These are phyloP conservation scores for Colletotrichum sidae DNA, from an alignment of 2,329 filamentous ascomycete genomes.

Conservation along the genomic window DNA sequence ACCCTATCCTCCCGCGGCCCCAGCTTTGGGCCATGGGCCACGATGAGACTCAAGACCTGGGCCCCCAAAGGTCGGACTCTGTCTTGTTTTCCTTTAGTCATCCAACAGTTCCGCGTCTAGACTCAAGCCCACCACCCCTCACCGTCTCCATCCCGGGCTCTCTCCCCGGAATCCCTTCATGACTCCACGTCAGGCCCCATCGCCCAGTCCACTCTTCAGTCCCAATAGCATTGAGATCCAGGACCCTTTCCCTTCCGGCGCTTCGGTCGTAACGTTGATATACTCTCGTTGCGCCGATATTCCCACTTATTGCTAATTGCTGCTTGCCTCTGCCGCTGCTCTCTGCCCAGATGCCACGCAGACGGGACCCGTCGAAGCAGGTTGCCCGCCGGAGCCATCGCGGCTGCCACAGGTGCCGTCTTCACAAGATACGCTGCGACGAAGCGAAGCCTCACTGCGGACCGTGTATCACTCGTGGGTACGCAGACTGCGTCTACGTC, in stretches of 20 bases:
- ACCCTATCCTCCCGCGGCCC: neutral
- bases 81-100: slow-evolving; percentile 13
- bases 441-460: slow-evolving; percentile 40
- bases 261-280: neutral
- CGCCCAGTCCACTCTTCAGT: slow-evolving; percentile 11
- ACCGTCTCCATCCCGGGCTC: slow-evolving; percentile 10
- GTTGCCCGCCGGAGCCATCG: slow-evolving; percentile 39
- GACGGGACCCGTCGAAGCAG: slow-evolving; percentile 31
- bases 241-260: neutral
- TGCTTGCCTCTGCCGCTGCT: neutral
- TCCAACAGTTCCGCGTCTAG: slow-evolving; percentile 17
- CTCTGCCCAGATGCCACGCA: slow-evolving; percentile 22
- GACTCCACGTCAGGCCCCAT: slow-evolving; percentile 18
- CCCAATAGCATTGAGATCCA: neutral
- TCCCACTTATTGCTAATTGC: neutral
- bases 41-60: neutral
- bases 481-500: slow-evolving; percentile 37
- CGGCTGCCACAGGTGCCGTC: slow-evolving; percentile 42
- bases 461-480: slow-evolving; percentile 38
- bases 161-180: slow-evolving; percentile 1
- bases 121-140: slow-evolving; percentile 1
- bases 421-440: slow-evolving; percentile 41
- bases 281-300: neutral
- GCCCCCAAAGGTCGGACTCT: too few species aligned
- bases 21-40: neutral